A percentile compares a stretch with the other conserved stretches of the same genome.
Evolutionary conservation across 1,284 basidiomycete species (phyloP).

Genomic region (Psilocybe mexicana): DNA sequence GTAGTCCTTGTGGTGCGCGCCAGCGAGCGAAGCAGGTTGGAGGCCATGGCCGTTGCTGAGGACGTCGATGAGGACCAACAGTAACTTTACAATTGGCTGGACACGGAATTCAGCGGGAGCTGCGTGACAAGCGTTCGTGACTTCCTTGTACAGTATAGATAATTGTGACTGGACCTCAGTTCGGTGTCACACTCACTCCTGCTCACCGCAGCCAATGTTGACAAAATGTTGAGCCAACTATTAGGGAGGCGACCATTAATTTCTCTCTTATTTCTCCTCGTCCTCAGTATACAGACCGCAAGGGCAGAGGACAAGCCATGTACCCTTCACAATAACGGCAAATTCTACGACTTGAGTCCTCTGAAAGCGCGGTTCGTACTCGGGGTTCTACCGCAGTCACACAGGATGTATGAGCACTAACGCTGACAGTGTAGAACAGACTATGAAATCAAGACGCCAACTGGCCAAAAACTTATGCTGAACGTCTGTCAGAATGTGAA

Average conservation of each 20-base stretch:
- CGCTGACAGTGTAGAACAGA: slow-evolving; percentile 52
- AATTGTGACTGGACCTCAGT: slow-evolving; percentile 5
- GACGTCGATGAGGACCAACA: slow-evolving; percentile 19
- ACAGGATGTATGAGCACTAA: slow-evolving; percentile 5
- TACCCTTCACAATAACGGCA: slow-evolving; percentile 41
- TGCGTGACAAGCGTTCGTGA: slow-evolving; percentile 27
- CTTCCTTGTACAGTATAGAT: slow-evolving; percentile 2
- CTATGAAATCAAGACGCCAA: slow-evolving; percentile 52
- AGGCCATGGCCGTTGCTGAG: slow-evolving; percentile 48
- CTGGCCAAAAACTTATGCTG: slow-evolving; percentile 49
- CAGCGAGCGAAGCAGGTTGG: slow-evolving; percentile 47
- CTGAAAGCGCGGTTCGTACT: slow-evolving; percentile 52
- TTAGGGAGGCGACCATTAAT: slow-evolving; percentile 5
- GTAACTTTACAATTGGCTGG: slow-evolving; percentile 12
- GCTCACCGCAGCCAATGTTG: neutral
- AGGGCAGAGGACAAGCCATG: slow-evolving; percentile 42
- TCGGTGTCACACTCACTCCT: slow-evolving; percentile 7
- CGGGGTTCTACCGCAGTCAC: neutral
- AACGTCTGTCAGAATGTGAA: slow-evolving; percentile 64
- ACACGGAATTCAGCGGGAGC: slow-evolving; percentile 38
- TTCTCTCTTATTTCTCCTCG: slow-evolving; percentile 15
- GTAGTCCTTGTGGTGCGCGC: slow-evolving; percentile 35
- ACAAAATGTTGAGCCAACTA: slow-evolving; percentile 1
- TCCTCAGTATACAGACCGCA: slow-evolving; percentile 10
- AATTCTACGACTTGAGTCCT: slow-evolving; percentile 64